A percentile compares a stretch with the other conserved stretches of the same genome.
phyloP scores from a whole-genome alignment of 192 early-diverging fungal species.

The Phlyctochytrium planicorne region DNA sequence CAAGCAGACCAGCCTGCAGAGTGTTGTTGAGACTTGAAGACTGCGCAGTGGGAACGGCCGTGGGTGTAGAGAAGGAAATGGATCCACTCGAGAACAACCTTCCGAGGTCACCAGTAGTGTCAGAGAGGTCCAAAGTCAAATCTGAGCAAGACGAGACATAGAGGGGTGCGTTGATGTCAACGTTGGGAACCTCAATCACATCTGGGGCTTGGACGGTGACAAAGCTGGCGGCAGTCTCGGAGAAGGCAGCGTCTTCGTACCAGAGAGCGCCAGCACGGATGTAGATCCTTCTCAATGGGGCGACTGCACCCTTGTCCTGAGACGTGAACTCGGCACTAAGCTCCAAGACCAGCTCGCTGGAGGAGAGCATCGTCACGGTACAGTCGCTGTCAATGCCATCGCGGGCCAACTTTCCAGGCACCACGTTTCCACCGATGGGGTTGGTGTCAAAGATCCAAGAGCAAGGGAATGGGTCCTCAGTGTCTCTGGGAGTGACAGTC shows the following conservation, averaged over 20 bases:
- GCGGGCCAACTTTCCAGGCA: slow-evolving; percentile 23
- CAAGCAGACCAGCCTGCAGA: not conserved
- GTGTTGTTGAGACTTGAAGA: not conserved
- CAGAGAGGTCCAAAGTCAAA: slow-evolving; percentile 17
- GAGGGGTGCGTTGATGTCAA: slow-evolving; percentile 18
- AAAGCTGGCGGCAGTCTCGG: not conserved
- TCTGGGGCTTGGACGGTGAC: slow-evolving; percentile 8
- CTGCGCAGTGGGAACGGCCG: not conserved
- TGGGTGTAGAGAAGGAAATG: not conserved
- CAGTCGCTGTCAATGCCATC: slow-evolving; percentile 8
- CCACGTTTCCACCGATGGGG: not conserved
- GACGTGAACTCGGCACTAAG: slow-evolving; percentile 16
- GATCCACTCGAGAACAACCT: not conserved
- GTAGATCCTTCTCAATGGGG: not conserved
- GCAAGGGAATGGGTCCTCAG: slow-evolving; percentile 11
- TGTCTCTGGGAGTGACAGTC: slow-evolving; percentile 1
- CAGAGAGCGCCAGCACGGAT: slow-evolving; percentile 17
- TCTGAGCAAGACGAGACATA: slow-evolving; percentile 12
- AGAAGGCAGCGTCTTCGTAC: slow-evolving; percentile 6
- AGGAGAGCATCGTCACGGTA: slow-evolving; percentile 17
- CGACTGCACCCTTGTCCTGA: slow-evolving; percentile 18
- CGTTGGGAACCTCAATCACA: slow-evolving; percentile 7
- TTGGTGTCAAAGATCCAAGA: slow-evolving; percentile 16
- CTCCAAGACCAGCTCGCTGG: slow-evolving; percentile 12
- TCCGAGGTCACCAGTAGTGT: slow-evolving; percentile 17